phyloP scores from a whole-genome alignment of 2,329 filamentous ascomycete species.

The Ceratocystis lukuohia region DNA sequence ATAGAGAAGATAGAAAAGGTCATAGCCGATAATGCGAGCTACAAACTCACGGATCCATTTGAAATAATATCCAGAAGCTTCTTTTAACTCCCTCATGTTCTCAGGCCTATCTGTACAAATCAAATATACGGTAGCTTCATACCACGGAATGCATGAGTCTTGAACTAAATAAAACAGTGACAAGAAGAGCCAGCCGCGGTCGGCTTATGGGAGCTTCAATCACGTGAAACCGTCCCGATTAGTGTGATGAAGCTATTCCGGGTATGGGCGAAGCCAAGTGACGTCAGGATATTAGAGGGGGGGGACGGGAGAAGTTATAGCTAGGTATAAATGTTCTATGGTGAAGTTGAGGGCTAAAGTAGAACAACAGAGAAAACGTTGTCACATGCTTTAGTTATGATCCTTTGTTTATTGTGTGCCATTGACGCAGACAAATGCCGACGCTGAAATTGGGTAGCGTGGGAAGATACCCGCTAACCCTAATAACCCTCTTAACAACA shows the following conservation, averaged over 20 bases:
- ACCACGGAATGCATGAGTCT: neutral
- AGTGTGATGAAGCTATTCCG: neutral
- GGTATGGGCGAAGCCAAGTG: neutral
- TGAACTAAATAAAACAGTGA: neutral
- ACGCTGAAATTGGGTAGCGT: neutral
- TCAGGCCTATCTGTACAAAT: neutral
- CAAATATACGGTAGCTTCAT: neutral
- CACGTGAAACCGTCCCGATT: neutral
- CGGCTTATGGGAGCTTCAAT: neutral
- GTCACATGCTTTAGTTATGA: neutral
- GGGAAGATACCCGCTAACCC: neutral
- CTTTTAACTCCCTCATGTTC: neutral
- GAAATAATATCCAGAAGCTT: slow-evolving; percentile 1
- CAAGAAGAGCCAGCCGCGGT: neutral
- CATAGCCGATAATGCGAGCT: slow-evolving; percentile 13
- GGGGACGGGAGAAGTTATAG: neutral
- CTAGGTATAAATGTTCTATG: neutral
- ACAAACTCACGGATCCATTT: neutral
- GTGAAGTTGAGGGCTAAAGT: neutral
- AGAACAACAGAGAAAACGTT: neutral
- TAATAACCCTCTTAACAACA: neutral
- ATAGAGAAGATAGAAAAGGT: slow-evolving; percentile 12
- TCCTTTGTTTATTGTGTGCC: neutral
- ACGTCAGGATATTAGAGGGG: neutral
- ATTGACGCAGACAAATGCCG: neutral